These are phyloP conservation scores for Globisporangium orthogonon DNA, from an alignment of 352 stramenopile species.

Conservation along the genomic window DNA sequence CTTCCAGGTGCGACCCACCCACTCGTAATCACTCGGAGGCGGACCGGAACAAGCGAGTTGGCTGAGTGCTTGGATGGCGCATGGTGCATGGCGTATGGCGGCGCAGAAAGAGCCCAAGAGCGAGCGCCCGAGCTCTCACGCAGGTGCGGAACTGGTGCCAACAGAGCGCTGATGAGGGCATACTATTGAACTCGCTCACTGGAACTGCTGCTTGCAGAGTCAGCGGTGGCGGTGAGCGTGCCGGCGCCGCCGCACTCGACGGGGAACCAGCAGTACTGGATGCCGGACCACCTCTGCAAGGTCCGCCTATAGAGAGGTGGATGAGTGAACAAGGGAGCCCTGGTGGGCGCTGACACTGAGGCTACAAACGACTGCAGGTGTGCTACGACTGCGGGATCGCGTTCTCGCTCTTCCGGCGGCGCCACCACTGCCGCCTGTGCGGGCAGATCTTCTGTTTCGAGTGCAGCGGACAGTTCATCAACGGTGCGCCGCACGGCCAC, in stretches of 20 bases:
- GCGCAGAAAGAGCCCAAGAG: constrained; percentile 15
- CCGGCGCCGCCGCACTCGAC: constrained; percentile 27
- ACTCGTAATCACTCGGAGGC: neutral
- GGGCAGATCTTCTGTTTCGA: constrained; percentile 84
- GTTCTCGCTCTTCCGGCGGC: constrained; percentile 78
- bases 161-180: neutral
- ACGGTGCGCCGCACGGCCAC: constrained; percentile 52
- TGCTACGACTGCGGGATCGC: constrained; percentile 75
- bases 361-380: constrained; percentile 24
- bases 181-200: neutral
- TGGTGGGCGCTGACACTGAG: neutral
- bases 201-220: neutral
- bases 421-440: constrained; percentile 85
- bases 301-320: constrained; percentile 1
- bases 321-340: no score
- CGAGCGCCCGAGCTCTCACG: constrained; percentile 10
- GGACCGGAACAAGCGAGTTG: neutral
- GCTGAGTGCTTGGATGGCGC: neutral
- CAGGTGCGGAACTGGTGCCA: constrained; percentile 2
- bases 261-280: constrained; percentile 72
- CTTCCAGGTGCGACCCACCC: constrained; percentile 25
- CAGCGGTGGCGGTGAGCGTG: constrained; percentile 19
- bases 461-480: constrained; percentile 74
- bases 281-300: constrained; percentile 83
- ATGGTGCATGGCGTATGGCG: no score